phyloP scores from a whole-genome alignment of 495 filamentous ascomycete genomes.

The Penicillium lividum region DNA sequence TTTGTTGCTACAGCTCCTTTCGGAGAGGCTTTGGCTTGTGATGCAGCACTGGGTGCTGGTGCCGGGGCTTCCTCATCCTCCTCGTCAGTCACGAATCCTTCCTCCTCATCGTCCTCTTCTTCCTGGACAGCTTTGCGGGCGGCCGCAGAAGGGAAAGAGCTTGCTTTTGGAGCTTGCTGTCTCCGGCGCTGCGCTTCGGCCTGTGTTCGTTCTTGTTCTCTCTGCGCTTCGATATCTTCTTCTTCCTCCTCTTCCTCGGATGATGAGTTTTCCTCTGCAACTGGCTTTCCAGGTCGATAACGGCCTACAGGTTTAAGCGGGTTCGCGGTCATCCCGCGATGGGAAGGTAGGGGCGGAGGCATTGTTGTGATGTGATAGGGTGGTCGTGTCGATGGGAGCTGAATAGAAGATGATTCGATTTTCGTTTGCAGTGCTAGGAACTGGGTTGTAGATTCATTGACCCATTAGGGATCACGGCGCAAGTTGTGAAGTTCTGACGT shows the following conservation, averaged over 20 bases:
- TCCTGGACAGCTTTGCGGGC: conserved; percentile 28
- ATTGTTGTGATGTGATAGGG: conserved; percentile 47
- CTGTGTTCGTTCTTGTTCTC: conserved; percentile 36
- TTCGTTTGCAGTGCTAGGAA: neutral
- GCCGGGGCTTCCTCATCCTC: conserved; percentile 39
- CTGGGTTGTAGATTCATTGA: neutral
- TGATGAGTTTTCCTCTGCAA: conserved; percentile 67
- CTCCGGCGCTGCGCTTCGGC: conserved; percentile 33
- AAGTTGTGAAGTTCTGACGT: conserved; percentile 17
- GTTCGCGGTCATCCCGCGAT: conserved; percentile 93
- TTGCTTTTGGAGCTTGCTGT: conserved; percentile 62
- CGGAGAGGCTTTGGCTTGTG: conserved; percentile 15
- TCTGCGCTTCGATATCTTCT: conserved; percentile 50
- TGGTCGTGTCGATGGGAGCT: neutral
- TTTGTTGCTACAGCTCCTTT: conserved; percentile 7
- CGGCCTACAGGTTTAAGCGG: conserved; percentile 72
- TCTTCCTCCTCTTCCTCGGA: conserved; percentile 60
- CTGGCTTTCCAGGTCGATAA: conserved; percentile 82
- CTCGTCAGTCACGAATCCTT: conserved; percentile 73
- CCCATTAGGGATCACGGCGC: neutral
- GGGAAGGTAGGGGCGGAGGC: conserved; percentile 57
- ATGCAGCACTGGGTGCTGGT: conserved; percentile 37
- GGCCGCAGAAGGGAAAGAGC: conserved; percentile 52
- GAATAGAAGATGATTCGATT: neutral
- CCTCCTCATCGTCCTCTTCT: conserved; percentile 59